phyloP scores from a whole-genome alignment of 176 grass and related monocot genomes.

The Oryza glaberrima region DNA sequence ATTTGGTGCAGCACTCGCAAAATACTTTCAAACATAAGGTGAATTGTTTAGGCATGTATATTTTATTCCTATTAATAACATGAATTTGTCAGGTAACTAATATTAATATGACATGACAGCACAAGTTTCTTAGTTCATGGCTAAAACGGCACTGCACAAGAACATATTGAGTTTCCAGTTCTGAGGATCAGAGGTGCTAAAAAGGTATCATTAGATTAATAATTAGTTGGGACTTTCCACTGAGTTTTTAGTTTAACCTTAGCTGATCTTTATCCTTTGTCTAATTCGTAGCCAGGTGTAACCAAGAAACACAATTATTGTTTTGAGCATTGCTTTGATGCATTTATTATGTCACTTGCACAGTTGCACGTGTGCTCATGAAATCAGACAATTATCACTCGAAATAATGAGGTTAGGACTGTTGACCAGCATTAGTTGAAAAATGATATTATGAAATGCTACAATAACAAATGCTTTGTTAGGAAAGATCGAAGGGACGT shows the following conservation, averaged over 20 bases:
- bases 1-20: neutral
- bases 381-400: neutral
- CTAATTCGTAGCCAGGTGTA: neutral
- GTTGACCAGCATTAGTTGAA: conserved; percentile 10
- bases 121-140: neutral
- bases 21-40: neutral
- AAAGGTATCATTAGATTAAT: neutral
- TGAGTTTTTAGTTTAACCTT: neutral
- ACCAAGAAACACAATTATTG: neutral
- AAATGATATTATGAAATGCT: conserved; percentile 21
- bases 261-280: neutral
- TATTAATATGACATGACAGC: neutral
- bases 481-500: conserved; percentile 8
- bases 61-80: neutral
- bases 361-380: conserved; percentile 23
- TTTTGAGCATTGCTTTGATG: conserved; percentile 5
- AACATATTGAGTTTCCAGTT: neutral
- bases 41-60: neutral
- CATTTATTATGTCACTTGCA: conserved; percentile 19
- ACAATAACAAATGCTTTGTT: neutral
- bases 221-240: neutral
- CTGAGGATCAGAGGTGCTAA: neutral
- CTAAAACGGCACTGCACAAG: neutral
- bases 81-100: neutral
- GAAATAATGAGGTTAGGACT: neutral